These are phyloP conservation scores for Heracleum sosnowskyi DNA, from an alignment of 129 eudicot species.

Conservation along the genomic window DNA sequence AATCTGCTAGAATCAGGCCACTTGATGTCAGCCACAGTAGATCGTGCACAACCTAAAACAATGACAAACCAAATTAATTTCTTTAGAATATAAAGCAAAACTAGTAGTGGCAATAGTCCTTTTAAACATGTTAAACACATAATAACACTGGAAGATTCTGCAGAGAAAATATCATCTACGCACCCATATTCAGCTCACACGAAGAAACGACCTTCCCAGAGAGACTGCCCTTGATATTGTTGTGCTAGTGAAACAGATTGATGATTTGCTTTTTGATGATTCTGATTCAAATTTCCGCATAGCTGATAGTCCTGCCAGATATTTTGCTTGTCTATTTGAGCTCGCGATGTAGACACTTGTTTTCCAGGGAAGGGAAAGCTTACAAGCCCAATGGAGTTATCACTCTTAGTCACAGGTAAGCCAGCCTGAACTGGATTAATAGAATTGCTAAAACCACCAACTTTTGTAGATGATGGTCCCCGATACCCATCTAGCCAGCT, in stretches of 20 bases:
- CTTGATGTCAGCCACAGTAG: conserved; percentile 52
- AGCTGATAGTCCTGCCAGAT: conserved; percentile 56
- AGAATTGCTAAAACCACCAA: conserved; percentile 40
- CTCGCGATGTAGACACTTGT: conserved; percentile 42
- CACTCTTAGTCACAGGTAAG: conserved; percentile 34
- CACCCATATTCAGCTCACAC: conserved; percentile 55
- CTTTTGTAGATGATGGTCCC: conserved; percentile 38
- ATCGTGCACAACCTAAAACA: conserved; percentile 16
- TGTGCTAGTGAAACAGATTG: conserved; percentile 49
- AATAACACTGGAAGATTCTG: not conserved
- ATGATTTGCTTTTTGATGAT: conserved; percentile 44
- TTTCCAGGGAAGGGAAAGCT: conserved; percentile 96
- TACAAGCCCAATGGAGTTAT: conserved; percentile 41
- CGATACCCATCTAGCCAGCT: conserved; percentile 89
- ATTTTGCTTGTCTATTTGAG: conserved; percentile 34
- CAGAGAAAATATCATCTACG: conserved; percentile 30
- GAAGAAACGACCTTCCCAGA: conserved; percentile 77
- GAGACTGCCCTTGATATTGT: conserved; percentile 75
- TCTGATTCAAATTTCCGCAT: conserved; percentile 31
- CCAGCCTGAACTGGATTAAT: conserved; percentile 34
- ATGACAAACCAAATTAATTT: not conserved
- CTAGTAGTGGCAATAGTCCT: not conserved
- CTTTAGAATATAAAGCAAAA: not conserved
- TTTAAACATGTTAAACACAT: not conserved
- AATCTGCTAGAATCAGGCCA: conserved; percentile 54